Evolutionary conservation across 2,329 filamentous ascomycete genomes (phyloP).

Genomic region (Fusarium sp.): DNA sequence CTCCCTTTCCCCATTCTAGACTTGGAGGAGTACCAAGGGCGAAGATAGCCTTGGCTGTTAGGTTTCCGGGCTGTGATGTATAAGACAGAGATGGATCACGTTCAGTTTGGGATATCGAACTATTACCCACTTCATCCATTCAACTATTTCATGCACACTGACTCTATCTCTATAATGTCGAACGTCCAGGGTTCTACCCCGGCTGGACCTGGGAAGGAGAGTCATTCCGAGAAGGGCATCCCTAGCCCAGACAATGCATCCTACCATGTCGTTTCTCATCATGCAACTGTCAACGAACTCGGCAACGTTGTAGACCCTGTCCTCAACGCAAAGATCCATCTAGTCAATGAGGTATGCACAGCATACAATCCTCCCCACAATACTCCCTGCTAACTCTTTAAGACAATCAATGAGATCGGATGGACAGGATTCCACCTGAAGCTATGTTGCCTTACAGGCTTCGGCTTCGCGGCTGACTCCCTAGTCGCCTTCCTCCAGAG

Average conservation of each 20-base stretch:
- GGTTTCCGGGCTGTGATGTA: not conserved
- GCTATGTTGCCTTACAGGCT: slow-evolving; percentile 71
- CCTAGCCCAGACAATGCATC: not conserved
- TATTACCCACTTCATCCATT: not conserved
- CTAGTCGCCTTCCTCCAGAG: slow-evolving; percentile 12
- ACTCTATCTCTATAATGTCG: not conserved
- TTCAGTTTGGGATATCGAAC: not conserved
- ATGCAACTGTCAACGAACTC: not conserved
- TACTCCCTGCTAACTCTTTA: fast-evolving
- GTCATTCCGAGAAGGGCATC: not conserved
- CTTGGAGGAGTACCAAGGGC: not conserved
- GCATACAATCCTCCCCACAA: fast-evolving
- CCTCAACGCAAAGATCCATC: not conserved
- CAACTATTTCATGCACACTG: not conserved
- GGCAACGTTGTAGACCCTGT: not conserved
- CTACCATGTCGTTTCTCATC: not conserved
- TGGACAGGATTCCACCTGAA: slow-evolving; percentile 70
- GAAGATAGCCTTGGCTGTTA: not conserved
- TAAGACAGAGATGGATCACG: not conserved
- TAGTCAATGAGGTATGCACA: not conserved
- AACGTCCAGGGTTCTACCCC: not conserved
- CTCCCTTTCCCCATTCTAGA: not conserved
- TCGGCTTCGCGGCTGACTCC: slow-evolving; percentile 51
- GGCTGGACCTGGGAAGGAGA: not conserved
- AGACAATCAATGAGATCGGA: slow-evolving; percentile 68